These are phyloP conservation scores for Cadophora gregata DNA, from an alignment of 2,329 filamentous ascomycete genomes.

Conservation along the genomic window DNA sequence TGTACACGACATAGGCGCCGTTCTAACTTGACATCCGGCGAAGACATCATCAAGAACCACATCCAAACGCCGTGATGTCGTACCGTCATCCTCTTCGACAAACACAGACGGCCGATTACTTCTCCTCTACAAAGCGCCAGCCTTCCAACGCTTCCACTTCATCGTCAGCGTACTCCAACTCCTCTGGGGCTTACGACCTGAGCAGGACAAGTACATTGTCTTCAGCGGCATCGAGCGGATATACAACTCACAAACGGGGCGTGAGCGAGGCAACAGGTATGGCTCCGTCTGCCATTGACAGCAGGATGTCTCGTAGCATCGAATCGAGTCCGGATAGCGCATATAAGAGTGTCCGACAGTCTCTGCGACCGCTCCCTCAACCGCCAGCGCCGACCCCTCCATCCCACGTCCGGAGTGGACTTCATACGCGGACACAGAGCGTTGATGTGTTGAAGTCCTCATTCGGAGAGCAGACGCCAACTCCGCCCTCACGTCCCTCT, in stretches of 20 bases:
- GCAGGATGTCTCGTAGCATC: conserved; percentile 49
- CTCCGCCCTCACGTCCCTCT: conserved; percentile 24
- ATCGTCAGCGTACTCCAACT: conserved; percentile 70
- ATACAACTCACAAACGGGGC: conserved; percentile 71
- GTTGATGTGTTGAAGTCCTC: conserved; percentile 65
- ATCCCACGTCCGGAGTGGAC: conserved; percentile 42
- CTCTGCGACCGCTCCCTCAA: conserved; percentile 76
- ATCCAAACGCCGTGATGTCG: conserved; percentile 53
- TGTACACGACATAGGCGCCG: conserved; percentile 32
- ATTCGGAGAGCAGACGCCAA: conserved; percentile 44
- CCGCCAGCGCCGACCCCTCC: conserved; percentile 59
- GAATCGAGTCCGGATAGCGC: conserved; percentile 63
- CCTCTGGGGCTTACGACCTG: conserved; percentile 55
- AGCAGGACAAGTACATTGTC: conserved; percentile 73
- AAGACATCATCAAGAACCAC: conserved; percentile 23
- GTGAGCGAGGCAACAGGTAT: conserved; percentile 73
- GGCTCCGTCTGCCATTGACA: conserved; percentile 55
- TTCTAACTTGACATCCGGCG: conserved; percentile 24
- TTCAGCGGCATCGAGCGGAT: conserved; percentile 71
- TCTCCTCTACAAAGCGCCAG: conserved; percentile 56
- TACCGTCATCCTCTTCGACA: conserved; percentile 65
- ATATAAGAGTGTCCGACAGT: conserved; percentile 76
- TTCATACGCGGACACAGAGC: conserved; percentile 56
- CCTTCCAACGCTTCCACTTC: conserved; percentile 74
- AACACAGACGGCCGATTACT: conserved; percentile 57